phyloP scores from a whole-genome alignment of 371 early-diverging fungal genomes.

The Homolaphlyctis polyrhiza region DNA sequence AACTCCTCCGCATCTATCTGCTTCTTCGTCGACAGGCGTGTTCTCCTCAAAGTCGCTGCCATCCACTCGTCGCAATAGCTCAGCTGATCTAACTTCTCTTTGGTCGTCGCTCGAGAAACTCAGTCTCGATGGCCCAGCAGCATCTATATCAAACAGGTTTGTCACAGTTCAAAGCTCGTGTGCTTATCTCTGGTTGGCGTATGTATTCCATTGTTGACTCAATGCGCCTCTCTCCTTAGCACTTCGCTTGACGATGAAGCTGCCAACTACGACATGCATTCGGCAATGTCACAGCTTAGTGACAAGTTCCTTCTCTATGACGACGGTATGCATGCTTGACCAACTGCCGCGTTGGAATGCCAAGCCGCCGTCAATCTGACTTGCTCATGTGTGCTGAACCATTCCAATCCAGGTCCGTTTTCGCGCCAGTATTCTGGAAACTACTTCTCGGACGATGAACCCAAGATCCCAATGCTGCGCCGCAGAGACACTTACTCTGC shows the following conservation, averaged over 20 bases:
- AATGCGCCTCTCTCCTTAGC: not conserved
- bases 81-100: not conserved
- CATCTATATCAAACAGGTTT: not conserved
- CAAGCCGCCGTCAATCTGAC: no score
- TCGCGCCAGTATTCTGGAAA: not conserved
- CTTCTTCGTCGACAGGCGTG: not conserved
- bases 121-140: not conserved
- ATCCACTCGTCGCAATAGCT: not conserved
- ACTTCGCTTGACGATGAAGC: not conserved
- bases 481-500: not conserved
- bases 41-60: slow-evolving; percentile 1
- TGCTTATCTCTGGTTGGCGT: not conserved
- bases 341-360: no score
- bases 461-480: not conserved
- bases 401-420: not conserved
- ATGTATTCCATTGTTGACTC: no score
- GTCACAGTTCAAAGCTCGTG: not conserved
- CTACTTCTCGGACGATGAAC: not conserved
- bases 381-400: no score
- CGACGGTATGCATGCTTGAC: no score
- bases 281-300: not conserved
- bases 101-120: not conserved
- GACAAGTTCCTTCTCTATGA: slow-evolving; percentile 7
- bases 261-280: not conserved
- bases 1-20: not conserved